phyloP scores from a whole-genome alignment of 768 basidiomycete species.

The Fibroporia radiculosa region DNA sequence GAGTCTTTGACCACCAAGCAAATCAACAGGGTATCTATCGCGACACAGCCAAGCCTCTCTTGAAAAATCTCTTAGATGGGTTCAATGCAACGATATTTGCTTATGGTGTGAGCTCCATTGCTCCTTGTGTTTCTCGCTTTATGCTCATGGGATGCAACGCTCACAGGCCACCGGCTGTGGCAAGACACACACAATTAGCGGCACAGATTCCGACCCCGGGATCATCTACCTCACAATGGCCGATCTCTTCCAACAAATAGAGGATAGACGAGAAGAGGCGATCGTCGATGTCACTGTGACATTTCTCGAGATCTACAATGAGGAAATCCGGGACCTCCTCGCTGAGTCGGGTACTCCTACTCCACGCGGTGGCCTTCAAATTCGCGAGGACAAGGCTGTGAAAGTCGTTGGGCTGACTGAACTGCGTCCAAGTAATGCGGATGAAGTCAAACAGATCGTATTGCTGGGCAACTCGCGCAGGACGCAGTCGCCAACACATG shows the following conservation, averaged over 20 bases:
- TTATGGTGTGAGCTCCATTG: conserved; percentile 69
- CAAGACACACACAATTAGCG: conserved; percentile 98
- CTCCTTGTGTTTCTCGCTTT: background rate
- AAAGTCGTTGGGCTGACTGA: conserved; percentile 84
- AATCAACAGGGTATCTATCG: conserved; percentile 85
- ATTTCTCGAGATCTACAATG: conserved; percentile 98
- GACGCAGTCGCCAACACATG: conserved; percentile 91
- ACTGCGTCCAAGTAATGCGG: conserved; percentile 71
- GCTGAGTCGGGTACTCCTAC: conserved; percentile 54
- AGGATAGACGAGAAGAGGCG: conserved; percentile 80
- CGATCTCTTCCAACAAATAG: conserved; percentile 90
- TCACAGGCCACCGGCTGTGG: conserved; percentile 99
- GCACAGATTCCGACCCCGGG: conserved; percentile 79
- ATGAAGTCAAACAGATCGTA: conserved; percentile 93
- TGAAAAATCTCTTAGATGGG: conserved; percentile 83
- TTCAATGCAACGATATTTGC: conserved; percentile 98
- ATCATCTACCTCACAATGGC: conserved; percentile 97
- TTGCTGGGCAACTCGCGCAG: conserved; percentile 80
- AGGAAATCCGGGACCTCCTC: conserved; percentile 94
- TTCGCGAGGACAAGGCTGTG: conserved; percentile 91
- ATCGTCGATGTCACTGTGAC: conserved; percentile 86
- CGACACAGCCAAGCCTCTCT: conserved; percentile 75
- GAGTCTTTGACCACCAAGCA: conserved; percentile 77
- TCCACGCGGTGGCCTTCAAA: conserved; percentile 83
- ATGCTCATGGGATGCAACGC: background rate